Base-by-base conservation (phyloP, 2,329 filamentous ascomycete genomes). In the Xylaria sp. region DNA sequence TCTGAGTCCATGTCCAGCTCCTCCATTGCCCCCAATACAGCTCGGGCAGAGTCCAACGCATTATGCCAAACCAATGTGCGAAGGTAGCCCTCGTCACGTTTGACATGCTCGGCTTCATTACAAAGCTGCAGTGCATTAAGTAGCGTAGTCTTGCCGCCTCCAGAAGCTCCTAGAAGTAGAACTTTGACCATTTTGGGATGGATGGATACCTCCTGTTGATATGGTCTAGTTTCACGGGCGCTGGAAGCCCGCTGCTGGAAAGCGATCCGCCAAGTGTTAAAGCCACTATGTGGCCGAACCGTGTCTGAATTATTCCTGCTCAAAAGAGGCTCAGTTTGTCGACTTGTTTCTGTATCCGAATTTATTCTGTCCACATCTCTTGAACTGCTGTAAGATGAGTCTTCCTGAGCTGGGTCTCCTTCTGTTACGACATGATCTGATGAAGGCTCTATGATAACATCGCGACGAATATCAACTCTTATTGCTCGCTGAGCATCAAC, bases 101-200 rank as follows among this genome's bases (percentile, higher is more conserved):
- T 20, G 7, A 26, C 17, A 26, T 11, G 7, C 5, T 60, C 42
- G 4, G 38, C 6, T 3, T 54, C 59, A 1, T 31, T 33, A 36
- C 33, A 46, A 17, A 59, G 54, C 7, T 23, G 54, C 15, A 67
- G 11, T 11, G 40, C 44, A 31, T 61, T 60, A 7, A 67, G 20
- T 20, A 69, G 42, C 26, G 67, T 64, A 4, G 67, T 61, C 10
- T 69, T 69, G 3, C 64, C 67, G 33, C 49, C n/a, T 10, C 56
- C 67, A 3, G 64, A 64, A 46, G 48, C 36, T 17, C 67, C 64
- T 51, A 69, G 28, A 4, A 69, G 63, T 11, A 69, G 17, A n/a
- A 69, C 49, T 57, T 67, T 69, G 5, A 28, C 10, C 28, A 15
- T 36, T 40, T 46, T 36, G 23, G 20, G 10, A 15, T 15, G 23